phyloP scores from a whole-genome alignment of 1,284 basidiomycete genomes.

The Puccinia hordei region DNA sequence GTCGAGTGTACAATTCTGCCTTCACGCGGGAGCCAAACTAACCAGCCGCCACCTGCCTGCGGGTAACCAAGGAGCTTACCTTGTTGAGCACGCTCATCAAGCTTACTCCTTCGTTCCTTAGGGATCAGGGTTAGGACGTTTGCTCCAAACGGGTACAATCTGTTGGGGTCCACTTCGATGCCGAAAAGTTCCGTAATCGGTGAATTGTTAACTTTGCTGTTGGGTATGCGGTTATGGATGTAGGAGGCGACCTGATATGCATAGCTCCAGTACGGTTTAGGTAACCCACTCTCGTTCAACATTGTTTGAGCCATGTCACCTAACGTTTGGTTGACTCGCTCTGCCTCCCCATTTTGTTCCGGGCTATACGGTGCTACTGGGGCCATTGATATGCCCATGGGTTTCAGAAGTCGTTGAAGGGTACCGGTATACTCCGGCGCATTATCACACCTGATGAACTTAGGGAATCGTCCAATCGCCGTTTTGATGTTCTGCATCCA shows the following conservation, averaged over 20 bases:
- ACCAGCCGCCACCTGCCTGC: too few relatives aligned
- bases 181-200: too few relatives aligned
- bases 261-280: neutral
- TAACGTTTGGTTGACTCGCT: slow-evolving; percentile 10
- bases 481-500: neutral
- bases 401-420: neutral
- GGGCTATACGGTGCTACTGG: neutral
- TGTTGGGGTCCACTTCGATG: too few relatives aligned
- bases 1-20: neutral
- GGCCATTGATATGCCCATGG: neutral
- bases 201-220: neutral
- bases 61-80: too few relatives aligned
- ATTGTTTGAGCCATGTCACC: slow-evolving; percentile 17
- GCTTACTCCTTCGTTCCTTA: too few relatives aligned
- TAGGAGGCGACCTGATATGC: neutral
- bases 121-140: too few relatives aligned
- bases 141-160: too few relatives aligned
- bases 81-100: too few relatives aligned
- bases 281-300: neutral
- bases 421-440: neutral
- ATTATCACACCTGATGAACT: neutral
- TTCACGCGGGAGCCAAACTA: neutral
- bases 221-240: slow-evolving; percentile 14
- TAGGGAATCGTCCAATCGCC: neutral
- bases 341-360: slow-evolving; percentile 22